Evolutionary conservation across 2,329 filamentous ascomycete genomes (phyloP).

Genomic region (Chaetomiaceae sp.): DNA sequence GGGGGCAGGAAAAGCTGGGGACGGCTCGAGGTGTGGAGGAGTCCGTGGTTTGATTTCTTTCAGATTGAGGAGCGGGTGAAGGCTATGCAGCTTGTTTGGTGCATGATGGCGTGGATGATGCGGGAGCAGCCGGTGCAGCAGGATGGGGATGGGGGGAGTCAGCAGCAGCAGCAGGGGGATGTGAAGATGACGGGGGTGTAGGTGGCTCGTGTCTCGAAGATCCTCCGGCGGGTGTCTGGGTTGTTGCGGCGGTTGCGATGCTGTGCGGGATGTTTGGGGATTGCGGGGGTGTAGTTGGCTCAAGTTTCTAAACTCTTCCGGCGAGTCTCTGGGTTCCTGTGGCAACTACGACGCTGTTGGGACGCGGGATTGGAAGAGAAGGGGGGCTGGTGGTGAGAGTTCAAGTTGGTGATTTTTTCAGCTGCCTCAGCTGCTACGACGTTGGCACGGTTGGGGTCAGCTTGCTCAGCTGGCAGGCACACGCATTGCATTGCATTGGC

Average conservation of each 20-base stretch:
- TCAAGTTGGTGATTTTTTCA: neutral
- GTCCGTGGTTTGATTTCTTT: slow-evolving; percentile 60
- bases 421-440: neutral
- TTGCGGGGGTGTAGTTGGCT: too few species aligned
- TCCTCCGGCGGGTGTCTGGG: too few species aligned
- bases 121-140: slow-evolving; percentile 34
- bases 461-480: neutral
- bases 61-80: slow-evolving; percentile 48
- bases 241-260: too few species aligned
- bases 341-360: too few species aligned
- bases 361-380: too few species aligned
- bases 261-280: too few species aligned
- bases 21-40: slow-evolving; percentile 52
- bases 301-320: too few species aligned
- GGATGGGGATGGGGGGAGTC: slow-evolving; percentile 28
- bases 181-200: slow-evolving; percentile 25
- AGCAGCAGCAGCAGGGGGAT: slow-evolving; percentile 22
- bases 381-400: too few species aligned
- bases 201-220: neutral
- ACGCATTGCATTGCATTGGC: neutral
- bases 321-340: too few species aligned
- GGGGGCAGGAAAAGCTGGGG: slow-evolving; percentile 44
- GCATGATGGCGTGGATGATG: slow-evolving; percentile 58
- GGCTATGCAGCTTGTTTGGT: slow-evolving; percentile 56
- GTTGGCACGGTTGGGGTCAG: neutral